Conservation (phyloP, 2,329 filamentous ascomycete species). For the Fonsecaea monophora region DNA sequence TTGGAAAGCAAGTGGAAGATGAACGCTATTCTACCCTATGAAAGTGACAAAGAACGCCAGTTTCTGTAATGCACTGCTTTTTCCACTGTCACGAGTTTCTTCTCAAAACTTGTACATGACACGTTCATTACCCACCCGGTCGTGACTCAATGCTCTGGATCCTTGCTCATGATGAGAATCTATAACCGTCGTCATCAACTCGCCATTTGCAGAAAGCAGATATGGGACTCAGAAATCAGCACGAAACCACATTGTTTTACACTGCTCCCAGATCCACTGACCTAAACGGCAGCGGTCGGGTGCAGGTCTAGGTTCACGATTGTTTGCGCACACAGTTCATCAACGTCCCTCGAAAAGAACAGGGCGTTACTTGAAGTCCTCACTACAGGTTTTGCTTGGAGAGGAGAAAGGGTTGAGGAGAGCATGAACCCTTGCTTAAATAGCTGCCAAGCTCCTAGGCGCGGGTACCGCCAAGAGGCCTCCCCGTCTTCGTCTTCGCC, state of each 20-base stretch:
- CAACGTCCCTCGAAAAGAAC: neutral
- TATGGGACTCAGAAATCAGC: conserved; percentile 1
- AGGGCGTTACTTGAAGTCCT: neutral
- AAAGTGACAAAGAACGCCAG: too few relatives aligned
- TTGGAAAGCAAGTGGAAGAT: too few relatives aligned
- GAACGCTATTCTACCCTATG: too few relatives aligned
- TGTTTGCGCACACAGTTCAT: conserved; percentile 1
- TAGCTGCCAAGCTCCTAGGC: neutral
- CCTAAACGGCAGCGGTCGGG: neutral
- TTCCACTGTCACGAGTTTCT: too few relatives aligned
- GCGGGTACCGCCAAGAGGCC: neutral
- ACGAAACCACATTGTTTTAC: neutral
- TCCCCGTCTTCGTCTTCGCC: neutral
- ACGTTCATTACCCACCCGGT: neutral
- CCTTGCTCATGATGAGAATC: neutral
- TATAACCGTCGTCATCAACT: neutral
- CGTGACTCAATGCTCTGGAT: neutral
- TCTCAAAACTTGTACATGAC: neutral
- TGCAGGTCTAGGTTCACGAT: neutral
- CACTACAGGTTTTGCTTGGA: neutral
- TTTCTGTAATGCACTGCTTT: too few relatives aligned
- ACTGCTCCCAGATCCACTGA: conserved; percentile 1
- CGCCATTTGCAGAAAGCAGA: neutral
- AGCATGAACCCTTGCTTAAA: neutral
- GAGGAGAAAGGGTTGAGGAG: neutral